Conservation (phyloP, 306 rosid species). For the Cucurbita pepo region DNA sequence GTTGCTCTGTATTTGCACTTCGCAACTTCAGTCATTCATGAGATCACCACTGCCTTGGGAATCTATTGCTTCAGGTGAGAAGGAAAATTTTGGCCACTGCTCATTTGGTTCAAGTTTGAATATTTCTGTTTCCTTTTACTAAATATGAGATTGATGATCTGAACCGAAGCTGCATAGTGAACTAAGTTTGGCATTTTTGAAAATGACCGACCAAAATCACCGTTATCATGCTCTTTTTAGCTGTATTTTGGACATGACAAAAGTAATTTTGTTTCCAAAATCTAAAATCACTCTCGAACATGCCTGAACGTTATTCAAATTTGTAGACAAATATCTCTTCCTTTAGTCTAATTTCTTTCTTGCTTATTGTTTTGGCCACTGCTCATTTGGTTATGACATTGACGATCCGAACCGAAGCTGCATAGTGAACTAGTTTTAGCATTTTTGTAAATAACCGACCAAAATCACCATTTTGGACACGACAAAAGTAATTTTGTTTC, state of each 20-base stretch:
- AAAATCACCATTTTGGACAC: neutral
- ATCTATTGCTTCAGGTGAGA: slow-evolving; percentile 89
- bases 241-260: neutral
- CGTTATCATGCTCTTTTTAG: neutral
- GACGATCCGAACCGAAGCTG: neutral
- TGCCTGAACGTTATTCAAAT: neutral
- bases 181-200: too few relatives aligned
- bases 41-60: slow-evolving; percentile 83
- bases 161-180: neutral
- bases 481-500: too few relatives aligned
- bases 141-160: neutral
- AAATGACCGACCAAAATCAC: neutral
- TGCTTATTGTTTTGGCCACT: neutral
- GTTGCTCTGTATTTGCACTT: slow-evolving; percentile 64
- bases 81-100: neutral
- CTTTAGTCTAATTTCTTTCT: neutral
- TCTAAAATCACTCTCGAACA: too few relatives aligned
- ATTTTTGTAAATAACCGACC: neutral
- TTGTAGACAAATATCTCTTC: neutral
- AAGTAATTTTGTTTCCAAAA: too few relatives aligned
- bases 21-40: slow-evolving; percentile 66
- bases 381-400: neutral
- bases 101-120: neutral
- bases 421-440: too few relatives aligned
- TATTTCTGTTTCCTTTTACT: neutral